phyloP scores from a whole-genome alignment of 768 basidiomycete genomes.

The Lentinula sp. region DNA sequence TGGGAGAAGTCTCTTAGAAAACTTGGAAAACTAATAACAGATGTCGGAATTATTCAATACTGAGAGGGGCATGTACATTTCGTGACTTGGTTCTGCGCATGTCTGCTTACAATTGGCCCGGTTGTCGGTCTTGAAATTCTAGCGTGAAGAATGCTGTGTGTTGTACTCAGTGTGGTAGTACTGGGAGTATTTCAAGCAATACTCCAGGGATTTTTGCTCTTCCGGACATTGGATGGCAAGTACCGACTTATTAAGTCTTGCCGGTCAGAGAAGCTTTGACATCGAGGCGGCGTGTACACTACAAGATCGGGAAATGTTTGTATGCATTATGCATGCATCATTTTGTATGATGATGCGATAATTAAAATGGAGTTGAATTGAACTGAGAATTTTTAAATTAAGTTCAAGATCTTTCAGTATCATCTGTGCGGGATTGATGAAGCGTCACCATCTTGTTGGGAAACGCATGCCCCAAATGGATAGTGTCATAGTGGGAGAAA shows the following conservation, averaged over 20 bases:
- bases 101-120: not conserved
- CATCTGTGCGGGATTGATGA: conserved; percentile 11
- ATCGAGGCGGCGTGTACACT: not conserved
- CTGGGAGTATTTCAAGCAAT: no score
- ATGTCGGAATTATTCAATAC: not conserved
- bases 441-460: not conserved
- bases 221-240: not conserved
- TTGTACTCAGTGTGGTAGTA: not conserved
- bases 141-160: not conserved
- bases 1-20: not conserved
- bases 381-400: conserved; percentile 4
- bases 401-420: conserved; percentile 22
- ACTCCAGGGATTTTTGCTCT: not conserved
- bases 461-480: not conserved
- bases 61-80: not conserved
- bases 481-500: not conserved
- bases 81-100: not conserved
- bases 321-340: not conserved
- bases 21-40: not conserved
- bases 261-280: not conserved
- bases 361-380: conserved; percentile 24
- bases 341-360: conserved; percentile 11
- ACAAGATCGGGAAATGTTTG: not conserved
- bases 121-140: not conserved
- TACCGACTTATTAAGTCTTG: not conserved